Base-by-base conservation (phyloP, 441 rosid genomes). In the Capsella rubella region DNA sequence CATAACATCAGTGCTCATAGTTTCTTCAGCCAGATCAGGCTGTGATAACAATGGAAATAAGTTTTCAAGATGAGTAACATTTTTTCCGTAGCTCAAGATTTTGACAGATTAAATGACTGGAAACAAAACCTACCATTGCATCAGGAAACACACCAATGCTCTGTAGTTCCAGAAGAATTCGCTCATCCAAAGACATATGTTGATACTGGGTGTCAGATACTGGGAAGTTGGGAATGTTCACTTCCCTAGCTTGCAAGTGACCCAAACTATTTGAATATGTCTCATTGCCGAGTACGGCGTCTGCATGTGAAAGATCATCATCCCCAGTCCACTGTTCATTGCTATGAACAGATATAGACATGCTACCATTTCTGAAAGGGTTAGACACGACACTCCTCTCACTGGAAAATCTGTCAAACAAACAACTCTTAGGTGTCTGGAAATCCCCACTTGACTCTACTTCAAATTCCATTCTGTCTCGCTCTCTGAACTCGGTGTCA, bases 1-100 rank as follows among this genome's bases (percentile, higher is more conserved):
- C 75, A 84, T 64, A 66, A 90, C 87, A 74, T 88, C 84, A 66
- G 84, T 86, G 73, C 80, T 81, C 69, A 96, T 80, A 58, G 82
- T 78, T 75, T 89, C 99, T 78, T 93, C 97, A 35, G 91, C 84
- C 62, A 90, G 85, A 85, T 92, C 98, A 86, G 97, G 99, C 99
- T 96, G 89, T 80, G 78, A 69, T 53, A 55, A 67, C 45, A 15
- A 9, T 21, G 13, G 28, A 13, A 69, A 51, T 67, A 46, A 73
- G 72, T 71, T 31, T 47, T 32, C 51, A 65, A 78, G 49, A n/a
- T 9, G 43, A 58, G 18, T 49, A 31, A 40, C 31, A 27, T 64
- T 21, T 11, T 42, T 16, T 46, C 43, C 5, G 59, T 52, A 51
- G 21, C 68, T 71, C 28, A 51, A 15, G 13, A 32, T 32, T 29